A percentile compares a stretch with the other conserved stretches of the same genome.
Conservation (phyloP, 495 filamentous ascomycete species). For the Hypoxylon subgilvum region DNA sequence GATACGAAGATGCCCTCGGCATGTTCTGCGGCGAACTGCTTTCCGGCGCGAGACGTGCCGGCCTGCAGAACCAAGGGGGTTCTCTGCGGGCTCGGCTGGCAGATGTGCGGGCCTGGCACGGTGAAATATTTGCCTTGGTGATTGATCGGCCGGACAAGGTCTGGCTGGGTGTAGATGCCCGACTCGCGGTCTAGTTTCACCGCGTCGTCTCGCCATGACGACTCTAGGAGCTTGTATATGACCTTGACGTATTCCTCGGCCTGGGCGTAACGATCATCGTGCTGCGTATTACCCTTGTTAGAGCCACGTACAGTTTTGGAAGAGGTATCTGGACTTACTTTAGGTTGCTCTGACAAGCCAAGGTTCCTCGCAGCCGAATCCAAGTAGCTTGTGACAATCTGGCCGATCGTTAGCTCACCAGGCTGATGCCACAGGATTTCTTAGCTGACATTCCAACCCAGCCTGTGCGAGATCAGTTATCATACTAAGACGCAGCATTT, state of each 20-base stretch:
- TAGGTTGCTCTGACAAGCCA: slow-evolving; percentile 57
- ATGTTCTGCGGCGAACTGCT: slow-evolving; percentile 68
- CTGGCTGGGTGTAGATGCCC: slow-evolving; percentile 66
- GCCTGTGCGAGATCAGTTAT: slow-evolving; percentile 26
- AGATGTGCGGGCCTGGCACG: slow-evolving; percentile 69
- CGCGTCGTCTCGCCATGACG: slow-evolving; percentile 72
- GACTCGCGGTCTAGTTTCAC: slow-evolving; percentile 61
- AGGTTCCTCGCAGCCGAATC: slow-evolving; percentile 70
- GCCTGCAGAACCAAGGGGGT: slow-evolving; percentile 71
- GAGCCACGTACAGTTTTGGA: background rate
- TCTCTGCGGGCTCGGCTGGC: slow-evolving; percentile 68
- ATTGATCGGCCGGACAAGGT: slow-evolving; percentile 66
- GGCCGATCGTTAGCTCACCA: slow-evolving; percentile 13
- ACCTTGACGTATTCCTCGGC: slow-evolving; percentile 73
- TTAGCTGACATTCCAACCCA: slow-evolving; percentile 64
- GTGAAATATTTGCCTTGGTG: slow-evolving; percentile 69
- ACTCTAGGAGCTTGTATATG: slow-evolving; percentile 73
- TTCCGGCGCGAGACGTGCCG: slow-evolving; percentile 67
- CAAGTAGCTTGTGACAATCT: slow-evolving; percentile 70
- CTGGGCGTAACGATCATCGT: slow-evolving; percentile 70
- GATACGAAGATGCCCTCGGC: slow-evolving; percentile 64
- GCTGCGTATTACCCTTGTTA: slow-evolving; percentile 44
- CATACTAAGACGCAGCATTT: background rate
- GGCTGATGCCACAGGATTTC: background rate
- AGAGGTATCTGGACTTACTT: slow-evolving; percentile 28